Conservation (phyloP, 2,329 filamentous ascomycete genomes). For the Seiridium cupressi region DNA sequence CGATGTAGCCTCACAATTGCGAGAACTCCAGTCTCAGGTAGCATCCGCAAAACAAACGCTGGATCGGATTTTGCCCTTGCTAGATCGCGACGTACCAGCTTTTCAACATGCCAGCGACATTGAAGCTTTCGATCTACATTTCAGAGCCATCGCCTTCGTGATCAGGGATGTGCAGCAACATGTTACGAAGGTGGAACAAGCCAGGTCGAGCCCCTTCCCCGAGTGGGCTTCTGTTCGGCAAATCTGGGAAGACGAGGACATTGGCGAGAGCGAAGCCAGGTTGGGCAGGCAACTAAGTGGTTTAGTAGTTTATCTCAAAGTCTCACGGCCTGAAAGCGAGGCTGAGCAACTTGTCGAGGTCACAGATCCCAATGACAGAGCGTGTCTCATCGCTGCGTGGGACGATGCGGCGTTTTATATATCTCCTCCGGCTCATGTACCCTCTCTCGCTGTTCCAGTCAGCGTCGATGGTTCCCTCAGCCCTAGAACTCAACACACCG, state of each 20-base stretch:
- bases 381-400: constrained; percentile 1
- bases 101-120: constrained; percentile 6
- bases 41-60: constrained; percentile 7
- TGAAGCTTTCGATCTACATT: background rate
- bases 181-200: background rate
- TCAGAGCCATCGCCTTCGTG: constrained; percentile 6
- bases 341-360: background rate
- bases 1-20: constrained; percentile 7
- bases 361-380: background rate
- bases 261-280: background rate
- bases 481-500: background rate
- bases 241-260: constrained; percentile 2
- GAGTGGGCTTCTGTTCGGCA: constrained; percentile 4
- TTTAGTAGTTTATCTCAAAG: constrained; percentile 6
- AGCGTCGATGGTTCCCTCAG: background rate
- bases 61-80: constrained; percentile 7
- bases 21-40: constrained; percentile 4
- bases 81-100: constrained; percentile 11
- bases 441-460: background rate
- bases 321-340: background rate
- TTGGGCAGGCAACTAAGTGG: constrained; percentile 8
- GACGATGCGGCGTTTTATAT: constrained; percentile 7
- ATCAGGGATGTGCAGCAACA: constrained; percentile 6
- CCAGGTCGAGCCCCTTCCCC: background rate
- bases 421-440: background rate